A percentile compares a stretch with the other conserved stretches of the same genome.
Conservation (phyloP, 1,284 basidiomycete species). For the Sporisorium sorghi region DNA sequence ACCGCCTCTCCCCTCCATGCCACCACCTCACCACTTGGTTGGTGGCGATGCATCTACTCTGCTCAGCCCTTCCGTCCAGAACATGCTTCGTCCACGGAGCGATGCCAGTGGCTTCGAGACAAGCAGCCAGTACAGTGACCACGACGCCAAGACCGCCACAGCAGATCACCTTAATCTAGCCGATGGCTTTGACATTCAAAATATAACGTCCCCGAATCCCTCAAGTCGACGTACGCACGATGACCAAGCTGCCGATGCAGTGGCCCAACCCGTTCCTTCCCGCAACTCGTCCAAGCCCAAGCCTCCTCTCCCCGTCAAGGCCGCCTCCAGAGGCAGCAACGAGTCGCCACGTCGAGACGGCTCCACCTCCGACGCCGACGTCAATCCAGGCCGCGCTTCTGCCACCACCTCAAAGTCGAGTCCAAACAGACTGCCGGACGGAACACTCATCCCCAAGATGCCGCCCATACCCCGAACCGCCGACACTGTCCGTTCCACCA, state of each 20-base stretch:
- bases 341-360: conserved; percentile 21
- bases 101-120: conserved; percentile 43
- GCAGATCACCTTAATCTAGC: conserved; percentile 7
- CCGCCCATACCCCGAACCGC: conserved; percentile 45
- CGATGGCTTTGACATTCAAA: conserved; percentile 29
- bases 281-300: conserved; percentile 26
- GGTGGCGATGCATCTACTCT: conserved; percentile 23
- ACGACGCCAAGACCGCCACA: conserved; percentile 16
- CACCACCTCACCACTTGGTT: conserved; percentile 5
- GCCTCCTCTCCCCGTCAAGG: conserved; percentile 35
- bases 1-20: conserved; percentile 43
- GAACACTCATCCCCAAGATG: conserved; percentile 54
- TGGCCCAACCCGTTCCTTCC: conserved; percentile 13
- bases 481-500: conserved; percentile 21
- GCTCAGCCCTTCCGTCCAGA: conserved; percentile 28
- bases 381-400: conserved; percentile 1
- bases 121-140: conserved; percentile 42
- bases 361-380: conserved; percentile 7
- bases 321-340: conserved; percentile 34
- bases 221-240: not conserved
- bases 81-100: conserved; percentile 32
- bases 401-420: conserved; percentile 2
- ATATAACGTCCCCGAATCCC: not conserved
- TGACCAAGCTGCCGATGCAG: not conserved
- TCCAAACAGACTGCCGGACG: conserved; percentile 39